These are phyloP conservation scores for Auricularia cornea DNA, from an alignment of 768 basidiomycete genomes.

Conservation along the genomic window DNA sequence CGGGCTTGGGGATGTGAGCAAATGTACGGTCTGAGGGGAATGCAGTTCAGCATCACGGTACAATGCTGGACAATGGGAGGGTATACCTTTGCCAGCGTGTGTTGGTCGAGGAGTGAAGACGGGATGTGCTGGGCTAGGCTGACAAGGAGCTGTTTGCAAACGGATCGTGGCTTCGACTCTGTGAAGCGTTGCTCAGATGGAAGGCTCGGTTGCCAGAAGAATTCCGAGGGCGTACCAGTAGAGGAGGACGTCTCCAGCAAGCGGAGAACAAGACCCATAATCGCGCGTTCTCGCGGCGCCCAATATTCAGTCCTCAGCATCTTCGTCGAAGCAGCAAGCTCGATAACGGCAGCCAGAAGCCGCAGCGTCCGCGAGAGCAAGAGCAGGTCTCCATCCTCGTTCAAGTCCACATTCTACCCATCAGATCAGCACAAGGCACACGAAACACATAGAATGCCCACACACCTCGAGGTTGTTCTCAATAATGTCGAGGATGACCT, in stretches of 20 bases:
- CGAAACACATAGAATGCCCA: neutral
- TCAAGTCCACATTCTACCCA: conserved; percentile 47
- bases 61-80: neutral
- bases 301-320: conserved; percentile 53
- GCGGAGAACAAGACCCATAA: conserved; percentile 53
- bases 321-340: conserved; percentile 66
- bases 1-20: conserved; percentile 54
- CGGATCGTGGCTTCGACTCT: conserved; percentile 48
- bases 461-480: conserved; percentile 83
- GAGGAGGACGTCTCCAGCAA: conserved; percentile 37
- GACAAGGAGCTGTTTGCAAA: conserved; percentile 61
- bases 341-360: conserved; percentile 59
- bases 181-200: no score
- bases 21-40: conserved; percentile 59
- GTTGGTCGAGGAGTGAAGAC: conserved; percentile 48
- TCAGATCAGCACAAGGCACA: neutral
- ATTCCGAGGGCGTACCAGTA: conserved; percentile 35
- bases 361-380: conserved; percentile 61
- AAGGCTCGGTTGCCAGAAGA: no score
- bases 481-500: conserved; percentile 79
- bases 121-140: conserved; percentile 63
- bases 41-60: neutral
- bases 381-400: conserved; percentile 50
- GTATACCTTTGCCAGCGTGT: conserved; percentile 55
- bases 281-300: conserved; percentile 43